phyloP scores from a whole-genome alignment of 768 basidiomycete species.

The Pholiota microspora region DNA sequence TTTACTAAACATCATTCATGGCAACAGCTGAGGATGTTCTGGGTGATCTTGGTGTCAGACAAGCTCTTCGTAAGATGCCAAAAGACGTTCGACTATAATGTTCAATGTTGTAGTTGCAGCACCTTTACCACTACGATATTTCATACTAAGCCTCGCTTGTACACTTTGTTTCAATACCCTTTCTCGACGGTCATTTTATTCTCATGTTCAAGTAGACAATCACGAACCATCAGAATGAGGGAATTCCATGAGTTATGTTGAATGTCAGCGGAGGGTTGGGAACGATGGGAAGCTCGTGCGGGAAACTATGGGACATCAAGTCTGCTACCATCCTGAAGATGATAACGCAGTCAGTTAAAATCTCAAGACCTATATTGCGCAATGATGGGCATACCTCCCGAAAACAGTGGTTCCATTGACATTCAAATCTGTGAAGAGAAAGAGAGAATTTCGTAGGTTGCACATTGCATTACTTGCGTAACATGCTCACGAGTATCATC shows the following conservation, averaged over 20 bases:
- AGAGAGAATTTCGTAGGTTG: neutral
- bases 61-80: constrained; percentile 41
- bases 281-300: constrained; percentile 32
- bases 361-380: neutral
- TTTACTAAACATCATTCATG: neutral
- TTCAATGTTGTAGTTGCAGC: too few species aligned
- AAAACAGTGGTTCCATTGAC: constrained; percentile 40
- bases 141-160: neutral
- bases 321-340: constrained; percentile 37
- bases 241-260: constrained; percentile 36
- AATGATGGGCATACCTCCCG: constrained; percentile 27
- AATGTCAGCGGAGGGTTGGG: constrained; percentile 32
- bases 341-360: neutral
- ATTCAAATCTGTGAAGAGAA: constrained; percentile 28
- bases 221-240: constrained; percentile 28
- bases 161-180: neutral
- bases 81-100: constrained; percentile 16
- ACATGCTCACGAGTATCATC: constrained; percentile 36
- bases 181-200: neutral
- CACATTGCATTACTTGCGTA: too few species aligned
- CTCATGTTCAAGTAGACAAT: neutral
- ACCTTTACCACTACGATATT: too few species aligned
- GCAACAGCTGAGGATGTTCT: constrained; percentile 70
- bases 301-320: constrained; percentile 32
- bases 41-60: constrained; percentile 78